Base-by-base conservation (phyloP, 108 stramenopile genomes). In the Schizochytrium sp. region DNA sequence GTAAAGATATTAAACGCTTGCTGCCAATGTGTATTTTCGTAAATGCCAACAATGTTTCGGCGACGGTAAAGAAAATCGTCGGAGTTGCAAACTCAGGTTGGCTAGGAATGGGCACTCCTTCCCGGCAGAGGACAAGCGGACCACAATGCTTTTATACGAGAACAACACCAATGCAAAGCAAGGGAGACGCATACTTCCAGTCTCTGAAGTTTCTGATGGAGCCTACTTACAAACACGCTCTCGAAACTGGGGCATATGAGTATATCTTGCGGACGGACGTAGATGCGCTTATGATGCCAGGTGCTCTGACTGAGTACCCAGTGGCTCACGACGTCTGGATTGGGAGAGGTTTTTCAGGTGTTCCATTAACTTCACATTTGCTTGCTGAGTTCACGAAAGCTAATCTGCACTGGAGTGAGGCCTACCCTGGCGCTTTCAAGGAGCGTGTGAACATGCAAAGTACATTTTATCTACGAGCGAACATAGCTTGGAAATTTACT, bases 321-420 rank as follows among this genome's bases (percentile, higher is more conserved):
- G 90, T 8, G 91, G 90, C 72, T 92, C 92, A 50, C 91, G 92
- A 89, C 92, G 92, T 91, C 90, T 92, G 46, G 92, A 89, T 47
- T 88, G 61, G 64, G 19, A 7, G 28, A 44, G 64, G 64, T 44
- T 69, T 69, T 69, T 7, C 1, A 15, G 64, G 64, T 44, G 64
- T 69, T 7, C 64, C 64, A 38, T 5, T 69, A 5, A 69, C 64
- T 38, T 69, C 44, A 44, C 19, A 12, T 15, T 5, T 7, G 15
- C 7, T 69, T 15, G 64, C 8, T 38, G 44, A 15, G 28, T 69
- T 69, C 44, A 15, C 64, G 19, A 38, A 12, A 12, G 15, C 12
- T 38, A 38, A 69, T 7, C 40, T 69, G 64, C 42, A 44, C 64
- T 38, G 10, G 8, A 10, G 5, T 7, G 64, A 69, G 28, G 3